phyloP scores from a whole-genome alignment of 2,329 filamentous ascomycete species.

The Penicillium sclerotiorum region DNA sequence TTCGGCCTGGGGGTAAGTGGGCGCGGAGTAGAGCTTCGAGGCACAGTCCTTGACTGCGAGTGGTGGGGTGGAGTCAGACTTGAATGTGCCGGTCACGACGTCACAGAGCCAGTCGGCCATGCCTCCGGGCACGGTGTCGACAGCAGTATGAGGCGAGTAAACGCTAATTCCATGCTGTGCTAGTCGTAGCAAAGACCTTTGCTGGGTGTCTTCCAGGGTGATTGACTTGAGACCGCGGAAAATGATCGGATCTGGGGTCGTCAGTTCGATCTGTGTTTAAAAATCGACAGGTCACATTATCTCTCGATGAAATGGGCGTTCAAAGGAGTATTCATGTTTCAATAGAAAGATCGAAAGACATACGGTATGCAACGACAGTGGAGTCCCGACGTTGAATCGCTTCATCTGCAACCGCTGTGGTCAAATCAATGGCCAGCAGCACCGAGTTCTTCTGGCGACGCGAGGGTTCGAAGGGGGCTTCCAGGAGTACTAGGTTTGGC shows the following conservation, averaged over 20 bases:
- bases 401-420: slow-evolving; percentile 83
- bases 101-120: slow-evolving; percentile 95
- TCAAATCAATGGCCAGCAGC: slow-evolving; percentile 88
- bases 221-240: slow-evolving; percentile 90
- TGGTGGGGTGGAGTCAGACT: slow-evolving; percentile 7
- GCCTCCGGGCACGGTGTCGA: slow-evolving; percentile 82
- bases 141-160: slow-evolving; percentile 92
- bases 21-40: slow-evolving; percentile 42
- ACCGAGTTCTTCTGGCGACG: slow-evolving; percentile 65
- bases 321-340: neutral
- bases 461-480: slow-evolving; percentile 64
- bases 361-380: slow-evolving; percentile 88
- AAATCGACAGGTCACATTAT: neutral
- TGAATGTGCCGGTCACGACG: slow-evolving; percentile 65
- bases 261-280: neutral
- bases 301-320: slow-evolving; percentile 1
- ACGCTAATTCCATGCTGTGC: slow-evolving; percentile 88
- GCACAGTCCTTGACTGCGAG: slow-evolving; percentile 18
- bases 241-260: slow-evolving; percentile 87
- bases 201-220: slow-evolving; percentile 81
- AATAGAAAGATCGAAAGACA: too few species aligned
- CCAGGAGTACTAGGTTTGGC: slow-evolving; percentile 67
- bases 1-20: slow-evolving; percentile 40
- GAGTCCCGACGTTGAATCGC: slow-evolving; percentile 76
- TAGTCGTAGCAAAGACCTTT: slow-evolving; percentile 78